Conservation (phyloP, 2,329 filamentous ascomycete species). For the Magnaporthiopsis rhizophila region DNA sequence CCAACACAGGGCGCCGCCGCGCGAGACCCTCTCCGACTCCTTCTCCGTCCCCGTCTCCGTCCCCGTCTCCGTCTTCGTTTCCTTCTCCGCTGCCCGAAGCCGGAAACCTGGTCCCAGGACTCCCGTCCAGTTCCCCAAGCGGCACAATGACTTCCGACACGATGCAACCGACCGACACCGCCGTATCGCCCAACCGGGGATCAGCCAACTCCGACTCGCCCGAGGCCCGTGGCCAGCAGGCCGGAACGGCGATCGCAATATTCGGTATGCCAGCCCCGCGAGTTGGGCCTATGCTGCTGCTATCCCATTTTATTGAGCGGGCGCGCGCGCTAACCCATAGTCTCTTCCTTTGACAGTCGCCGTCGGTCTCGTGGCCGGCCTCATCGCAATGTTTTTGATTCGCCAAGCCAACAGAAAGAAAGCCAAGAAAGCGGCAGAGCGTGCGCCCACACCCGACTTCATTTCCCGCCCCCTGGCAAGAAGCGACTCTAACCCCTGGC, state of each 20-base stretch:
- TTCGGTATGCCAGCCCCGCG: not conserved
- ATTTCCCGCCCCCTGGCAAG: not conserved
- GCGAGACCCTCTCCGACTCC: not conserved
- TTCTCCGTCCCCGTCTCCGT: too few relatives aligned
- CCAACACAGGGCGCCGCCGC: not conserved
- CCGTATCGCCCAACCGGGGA: too few relatives aligned
- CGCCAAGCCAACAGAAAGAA: constrained; percentile 1
- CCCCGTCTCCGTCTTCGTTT: not conserved
- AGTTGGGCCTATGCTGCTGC: not conserved
- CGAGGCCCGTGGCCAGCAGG: not conserved
- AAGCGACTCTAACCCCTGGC: not conserved
- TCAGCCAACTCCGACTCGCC: not conserved
- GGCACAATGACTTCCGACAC: not conserved
- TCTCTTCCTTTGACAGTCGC: not conserved
- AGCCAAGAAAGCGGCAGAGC: not conserved
- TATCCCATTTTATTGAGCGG: not conserved
- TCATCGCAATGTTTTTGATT: not conserved
- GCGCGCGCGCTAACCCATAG: not conserved
- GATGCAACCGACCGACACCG: not conserved
- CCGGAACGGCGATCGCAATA: not conserved
- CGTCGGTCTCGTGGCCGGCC: not conserved
- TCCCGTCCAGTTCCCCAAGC: not conserved
- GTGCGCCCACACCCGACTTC: constrained; percentile 1
- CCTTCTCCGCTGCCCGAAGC: not conserved
- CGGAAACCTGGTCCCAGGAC: not conserved